Evolutionary conservation across 371 early-diverging fungal species (phyloP).

Genomic region (Rhizopus stolonifer): DNA sequence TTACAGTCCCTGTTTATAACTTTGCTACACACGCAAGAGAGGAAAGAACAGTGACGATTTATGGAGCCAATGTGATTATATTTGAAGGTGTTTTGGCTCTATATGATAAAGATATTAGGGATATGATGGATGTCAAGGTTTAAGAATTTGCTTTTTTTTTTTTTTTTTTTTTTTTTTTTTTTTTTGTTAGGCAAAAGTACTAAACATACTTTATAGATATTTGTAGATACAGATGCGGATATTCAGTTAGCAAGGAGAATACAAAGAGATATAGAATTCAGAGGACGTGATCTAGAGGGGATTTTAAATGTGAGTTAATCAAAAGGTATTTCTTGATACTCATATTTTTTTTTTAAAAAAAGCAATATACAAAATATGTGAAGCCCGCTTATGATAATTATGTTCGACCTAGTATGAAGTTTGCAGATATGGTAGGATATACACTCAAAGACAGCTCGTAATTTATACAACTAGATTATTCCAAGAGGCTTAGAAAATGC

Average conservation of each 20-base stretch:
- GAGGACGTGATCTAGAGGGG: slow-evolving; percentile 71
- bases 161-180: no score
- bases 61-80: slow-evolving; percentile 91
- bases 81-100: slow-evolving; percentile 94
- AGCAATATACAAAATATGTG: slow-evolving; percentile 87
- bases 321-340: slow-evolving; percentile 27
- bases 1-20: slow-evolving; percentile 78
- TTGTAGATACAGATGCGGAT: slow-evolving; percentile 94
- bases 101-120: slow-evolving; percentile 74
- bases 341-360: background rate
- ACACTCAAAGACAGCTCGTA: no score
- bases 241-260: slow-evolving; percentile 80
- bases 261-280: background rate
- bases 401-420: slow-evolving; percentile 84
- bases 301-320: slow-evolving; percentile 60
- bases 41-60: slow-evolving; percentile 66
- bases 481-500: slow-evolving; percentile 89
- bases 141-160: background rate
- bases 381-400: slow-evolving; percentile 90
- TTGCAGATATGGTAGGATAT: slow-evolving; percentile 65
- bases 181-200: slow-evolving; percentile 15
- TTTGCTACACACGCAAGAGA: slow-evolving; percentile 76
- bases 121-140: slow-evolving; percentile 89
- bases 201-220: slow-evolving; percentile 50
- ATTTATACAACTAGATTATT: slow-evolving; percentile 58